Percentiles rank a stretch among this genome's conserved stretches.
Evolutionary conservation across 176 grass and related monocot genomes (phyloP).

Genomic region (Bromus sterilis): DNA sequence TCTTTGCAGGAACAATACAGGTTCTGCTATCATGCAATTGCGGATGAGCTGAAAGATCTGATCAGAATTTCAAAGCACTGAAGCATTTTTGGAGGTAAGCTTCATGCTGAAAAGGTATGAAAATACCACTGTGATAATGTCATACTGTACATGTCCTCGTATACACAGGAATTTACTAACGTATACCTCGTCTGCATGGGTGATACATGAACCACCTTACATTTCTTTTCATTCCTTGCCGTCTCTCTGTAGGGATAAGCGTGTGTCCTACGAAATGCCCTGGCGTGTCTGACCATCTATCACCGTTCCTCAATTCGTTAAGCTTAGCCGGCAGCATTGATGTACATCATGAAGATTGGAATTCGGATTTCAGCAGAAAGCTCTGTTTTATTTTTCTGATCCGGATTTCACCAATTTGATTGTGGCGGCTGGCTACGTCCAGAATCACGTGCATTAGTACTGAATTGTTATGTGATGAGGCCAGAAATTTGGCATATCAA

Average conservation of each 20-base stretch:
- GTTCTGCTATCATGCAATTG: slow-evolving; percentile 60
- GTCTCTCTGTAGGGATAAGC: neutral
- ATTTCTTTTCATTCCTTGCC: neutral
- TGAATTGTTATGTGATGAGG: neutral
- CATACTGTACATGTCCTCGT: neutral
- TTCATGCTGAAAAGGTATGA: neutral
- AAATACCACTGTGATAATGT: neutral
- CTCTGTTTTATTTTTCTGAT: neutral
- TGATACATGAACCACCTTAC: neutral
- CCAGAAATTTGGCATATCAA: neutral
- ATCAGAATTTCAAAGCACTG: slow-evolving; percentile 20
- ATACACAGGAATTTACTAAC: neutral
- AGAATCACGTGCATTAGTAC: neutral
- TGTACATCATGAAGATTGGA: slow-evolving; percentile 1
- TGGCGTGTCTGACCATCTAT: neutral
- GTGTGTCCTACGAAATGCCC: neutral
- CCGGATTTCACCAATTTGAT: neutral
- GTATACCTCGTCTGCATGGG: neutral
- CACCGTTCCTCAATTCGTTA: neutral
- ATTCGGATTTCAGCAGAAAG: neutral
- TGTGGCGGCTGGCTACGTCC: neutral
- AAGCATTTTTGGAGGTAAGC: slow-evolving; percentile 5
- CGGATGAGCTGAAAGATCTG: slow-evolving; percentile 59
- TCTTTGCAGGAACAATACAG: slow-evolving; percentile 72
- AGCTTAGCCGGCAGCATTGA: neutral